Conservation (phyloP, 306 rosid genomes). For the Senna siamea region DNA sequence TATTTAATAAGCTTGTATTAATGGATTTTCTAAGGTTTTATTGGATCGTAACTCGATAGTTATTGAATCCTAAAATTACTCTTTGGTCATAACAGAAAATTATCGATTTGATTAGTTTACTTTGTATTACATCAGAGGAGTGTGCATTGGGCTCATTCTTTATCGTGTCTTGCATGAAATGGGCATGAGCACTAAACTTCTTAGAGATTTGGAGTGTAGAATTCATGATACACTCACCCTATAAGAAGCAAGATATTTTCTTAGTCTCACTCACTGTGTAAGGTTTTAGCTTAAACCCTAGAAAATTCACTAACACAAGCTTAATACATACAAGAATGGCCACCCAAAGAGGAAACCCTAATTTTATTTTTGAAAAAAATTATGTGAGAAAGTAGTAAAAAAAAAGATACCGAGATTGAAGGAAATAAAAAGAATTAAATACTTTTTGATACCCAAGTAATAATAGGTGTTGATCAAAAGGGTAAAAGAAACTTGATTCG, state of each 20-base stretch:
- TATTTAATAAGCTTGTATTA: conserved; percentile 25
- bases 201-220: conserved; percentile 30
- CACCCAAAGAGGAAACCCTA: conserved; percentile 42
- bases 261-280: too few relatives aligned
- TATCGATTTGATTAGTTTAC: conserved; percentile 33
- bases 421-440: conserved; percentile 38
- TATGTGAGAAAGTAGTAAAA: neutral
- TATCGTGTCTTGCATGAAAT: conserved; percentile 36
- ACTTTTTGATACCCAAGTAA: conserved; percentile 36
- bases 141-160: conserved; percentile 37
- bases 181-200: conserved; percentile 43
- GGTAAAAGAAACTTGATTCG: conserved; percentile 41
- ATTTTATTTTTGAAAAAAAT: conserved; percentile 16
- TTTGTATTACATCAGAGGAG: conserved; percentile 19
- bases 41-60: conserved; percentile 42
- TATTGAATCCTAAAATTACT: conserved; percentile 42
- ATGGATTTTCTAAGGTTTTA: conserved; percentile 45
- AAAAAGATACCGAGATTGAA: conserved; percentile 31
- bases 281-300: too few relatives aligned
- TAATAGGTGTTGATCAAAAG: conserved; percentile 50
- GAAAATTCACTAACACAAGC: conserved; percentile 28
- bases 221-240: conserved; percentile 40
- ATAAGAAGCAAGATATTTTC: too few relatives aligned
- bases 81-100: conserved; percentile 30
- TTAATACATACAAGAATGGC: conserved; percentile 24